Base-by-base conservation (phyloP, 2,329 filamentous ascomycete species). In the Aspergillus clavatus region DNA sequence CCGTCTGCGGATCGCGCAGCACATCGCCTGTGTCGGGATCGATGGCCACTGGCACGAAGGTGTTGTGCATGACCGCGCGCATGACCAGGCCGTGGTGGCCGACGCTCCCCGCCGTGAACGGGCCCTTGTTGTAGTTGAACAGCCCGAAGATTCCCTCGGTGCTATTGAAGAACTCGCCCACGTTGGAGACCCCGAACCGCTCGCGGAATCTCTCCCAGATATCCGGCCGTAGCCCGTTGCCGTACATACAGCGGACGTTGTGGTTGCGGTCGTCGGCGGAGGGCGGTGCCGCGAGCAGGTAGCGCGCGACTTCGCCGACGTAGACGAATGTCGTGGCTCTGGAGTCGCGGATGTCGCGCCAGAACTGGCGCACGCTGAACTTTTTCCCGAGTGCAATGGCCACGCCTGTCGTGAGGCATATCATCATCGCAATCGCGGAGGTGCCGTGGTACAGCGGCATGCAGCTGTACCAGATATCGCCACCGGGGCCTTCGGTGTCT, bases 371-470 rank as follows among this genome's bases (percentile, higher is more conserved):
- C 1, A 78, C 81, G 48, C 81, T 85, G 70, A 90, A 90, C 12
- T 63, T 66, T 8, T 64, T 67, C 0, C 63, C 70, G 1, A 74
- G 56, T 0, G 69, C 69, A 4, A 73, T 54, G 6, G 61, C 57
- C 0, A 76, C 51, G 2, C 80, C 78, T 3, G 66, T 68, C 4
- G 80, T 57, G 48, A 87, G 66, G 55, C 78, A 79, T 4, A 66
- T 67, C 41, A 84, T 74, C 24, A 77, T 73, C 5, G 72, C 74
- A 26, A 85, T 80, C 14, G 78, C 78, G 5, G 85, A 86, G 0
- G 86, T 89, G 11, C 84, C 85, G 62, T 90, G 86, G 59, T 89
- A 89, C 24, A 87, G 69, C 0, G 80, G 86, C 85, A 89, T 89
- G 64, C 83, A 86, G 59, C 82, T 78, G 59, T 89, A 89, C 77